A percentile compares a stretch with the other conserved stretches of the same genome.
Conservation (phyloP, 257 asterid species). For the Knoxia roxburghii region DNA sequence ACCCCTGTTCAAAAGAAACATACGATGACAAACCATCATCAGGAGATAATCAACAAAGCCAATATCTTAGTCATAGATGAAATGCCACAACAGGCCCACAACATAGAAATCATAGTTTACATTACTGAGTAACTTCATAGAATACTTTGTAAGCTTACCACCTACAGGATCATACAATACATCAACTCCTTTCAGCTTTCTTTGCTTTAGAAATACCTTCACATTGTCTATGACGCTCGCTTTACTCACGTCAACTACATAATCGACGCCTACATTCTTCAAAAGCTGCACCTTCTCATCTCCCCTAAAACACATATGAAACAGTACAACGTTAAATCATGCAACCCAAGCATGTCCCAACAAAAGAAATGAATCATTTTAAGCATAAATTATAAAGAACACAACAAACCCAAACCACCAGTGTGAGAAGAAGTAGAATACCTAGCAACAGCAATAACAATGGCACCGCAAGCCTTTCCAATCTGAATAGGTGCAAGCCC, state of each 20-base stretch:
- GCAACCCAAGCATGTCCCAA: too few species aligned
- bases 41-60: slow-evolving; percentile 6
- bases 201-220: slow-evolving; percentile 62
- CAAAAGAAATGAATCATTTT: slow-evolving; percentile 1
- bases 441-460: slow-evolving; percentile 92
- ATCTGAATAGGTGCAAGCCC: slow-evolving; percentile 95
- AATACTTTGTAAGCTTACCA: slow-evolving; percentile 77
- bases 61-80: too few species aligned
- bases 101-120: too few species aligned
- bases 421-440: slow-evolving; percentile 14
- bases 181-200: slow-evolving; percentile 85
- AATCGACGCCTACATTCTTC: slow-evolving; percentile 79
- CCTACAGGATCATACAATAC: slow-evolving; percentile 98
- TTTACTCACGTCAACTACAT: slow-evolving; percentile 69
- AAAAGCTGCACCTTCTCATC: slow-evolving; percentile 66
- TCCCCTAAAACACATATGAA: slow-evolving; percentile 49
- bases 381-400: too few species aligned
- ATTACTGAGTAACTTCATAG: slow-evolving; percentile 68
- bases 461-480: slow-evolving; percentile 83
- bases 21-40: slow-evolving; percentile 24
- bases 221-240: slow-evolving; percentile 63
- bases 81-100: too few species aligned
- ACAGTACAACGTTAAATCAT: slow-evolving; percentile 13
- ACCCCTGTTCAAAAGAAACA: slow-evolving; percentile 54
- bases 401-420: background rate